Base-by-base conservation (phyloP, 805 yeast genomes). In the Pichia scutulata region DNA sequence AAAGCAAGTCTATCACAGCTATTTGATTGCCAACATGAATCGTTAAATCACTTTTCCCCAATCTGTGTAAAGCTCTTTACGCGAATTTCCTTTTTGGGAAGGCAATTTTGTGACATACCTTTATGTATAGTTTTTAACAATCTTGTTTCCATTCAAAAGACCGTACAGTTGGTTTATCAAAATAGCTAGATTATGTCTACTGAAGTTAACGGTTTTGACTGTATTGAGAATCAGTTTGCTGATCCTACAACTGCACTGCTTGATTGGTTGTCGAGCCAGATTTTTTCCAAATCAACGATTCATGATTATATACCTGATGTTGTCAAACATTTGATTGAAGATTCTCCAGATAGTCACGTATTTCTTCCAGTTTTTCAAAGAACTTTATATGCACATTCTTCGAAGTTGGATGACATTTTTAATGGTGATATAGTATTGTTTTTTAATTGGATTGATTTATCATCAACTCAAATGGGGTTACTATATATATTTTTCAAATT, bases 321-420 rank as follows among this genome's bases (percentile, higher is more conserved):
- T 41, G 60, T 64, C 4, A 55, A 52, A 25, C 57, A 53, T 41
- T 52, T 59, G 2, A 44, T 60, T 2, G 47, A 58, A 25, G 57
- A 23, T 21, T 21, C 47, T 3, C 16, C 24, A 5, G 39, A 50
- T 16, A 21, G 44, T 14, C 47, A 46, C 13, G 28, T 30, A 3
- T 50, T 28, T 30, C 22, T 46, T 2, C 47, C 52, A 8, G 44
- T 50, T 12, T 50, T 50, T 30, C 52, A 50, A 33, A 39, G 46
- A 14, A 7, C 46, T 13, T 16, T 50, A 21, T 50, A 50, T 22
- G 43, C 52, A 0, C 25, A 22, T 7, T 14, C 47, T 3, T 8
- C 16, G 7, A 30, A 43, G n/a, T 13, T 50, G 19, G 57, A 57
- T n/a, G 47, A 44, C 6, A 43, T 57, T 1, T 61, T 53, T 46